phyloP scores from a whole-genome alignment of 1,284 basidiomycete species.

The Retiboletus fuscus region DNA sequence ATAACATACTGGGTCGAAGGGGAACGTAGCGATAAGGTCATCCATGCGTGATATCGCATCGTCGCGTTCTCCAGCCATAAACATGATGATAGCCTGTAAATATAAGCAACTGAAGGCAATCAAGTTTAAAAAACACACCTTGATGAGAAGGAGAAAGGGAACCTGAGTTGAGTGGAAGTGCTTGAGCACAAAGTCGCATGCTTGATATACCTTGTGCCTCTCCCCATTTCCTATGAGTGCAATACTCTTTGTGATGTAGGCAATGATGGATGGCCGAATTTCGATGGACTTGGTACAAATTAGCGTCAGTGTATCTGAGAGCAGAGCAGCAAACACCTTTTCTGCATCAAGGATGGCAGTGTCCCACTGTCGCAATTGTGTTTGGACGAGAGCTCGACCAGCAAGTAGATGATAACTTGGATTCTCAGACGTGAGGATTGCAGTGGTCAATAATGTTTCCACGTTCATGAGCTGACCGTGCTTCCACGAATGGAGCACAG shows the following conservation, averaged over 20 bases:
- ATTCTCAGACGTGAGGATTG: background rate
- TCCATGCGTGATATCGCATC: conserved; percentile 1
- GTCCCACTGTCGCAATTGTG: background rate
- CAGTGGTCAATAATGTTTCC: background rate
- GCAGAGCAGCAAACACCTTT: background rate
- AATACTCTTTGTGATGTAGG: conserved; percentile 6
- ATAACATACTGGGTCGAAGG: background rate
- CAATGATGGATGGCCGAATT: conserved; percentile 6
- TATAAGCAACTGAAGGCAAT: no score
- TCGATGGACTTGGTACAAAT: background rate
- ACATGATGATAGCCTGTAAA: background rate
- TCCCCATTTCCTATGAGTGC: background rate
- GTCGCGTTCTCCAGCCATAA: conserved; percentile 4
- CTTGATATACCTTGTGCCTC: background rate
- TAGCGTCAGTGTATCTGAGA: background rate
- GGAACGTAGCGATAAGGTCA: conserved; percentile 1
- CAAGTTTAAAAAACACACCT: background rate
- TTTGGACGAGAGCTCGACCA: background rate
- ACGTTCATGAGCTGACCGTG: background rate
- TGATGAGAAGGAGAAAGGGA: conserved; percentile 8
- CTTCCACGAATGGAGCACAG: conserved; percentile 1
- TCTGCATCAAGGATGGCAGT: background rate
- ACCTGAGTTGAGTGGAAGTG: background rate
- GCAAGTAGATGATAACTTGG: no score
- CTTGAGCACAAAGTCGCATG: background rate